Conservation (phyloP, 805 yeast species). For the Candida easanensis region DNA sequence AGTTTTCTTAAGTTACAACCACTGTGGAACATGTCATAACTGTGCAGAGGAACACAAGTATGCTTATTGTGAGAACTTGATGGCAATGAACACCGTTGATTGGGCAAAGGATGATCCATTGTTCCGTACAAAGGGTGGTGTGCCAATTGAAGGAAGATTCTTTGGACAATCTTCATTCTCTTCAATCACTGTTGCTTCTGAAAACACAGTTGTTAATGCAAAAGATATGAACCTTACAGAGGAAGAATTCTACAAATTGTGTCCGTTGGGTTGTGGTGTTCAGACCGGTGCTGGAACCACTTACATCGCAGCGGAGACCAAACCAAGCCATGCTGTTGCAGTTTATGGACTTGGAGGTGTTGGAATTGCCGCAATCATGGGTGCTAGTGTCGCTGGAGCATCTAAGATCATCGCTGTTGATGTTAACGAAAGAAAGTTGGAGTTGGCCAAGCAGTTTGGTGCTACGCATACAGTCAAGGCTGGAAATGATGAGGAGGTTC, state of each 20-base stretch:
- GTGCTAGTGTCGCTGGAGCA: constrained; percentile 78
- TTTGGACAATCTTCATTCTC: constrained; percentile 12
- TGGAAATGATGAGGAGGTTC: constrained; percentile 7
- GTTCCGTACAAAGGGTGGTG: background rate
- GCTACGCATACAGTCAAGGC: constrained; percentile 54
- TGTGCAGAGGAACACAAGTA: background rate
- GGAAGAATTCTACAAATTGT: constrained; percentile 1
- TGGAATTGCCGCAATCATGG: constrained; percentile 77
- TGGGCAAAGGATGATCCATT: background rate
- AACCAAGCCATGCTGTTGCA: constrained; percentile 8
- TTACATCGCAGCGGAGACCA: constrained; percentile 2
- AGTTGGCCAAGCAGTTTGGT: constrained; percentile 59
- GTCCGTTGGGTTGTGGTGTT: constrained; percentile 14
- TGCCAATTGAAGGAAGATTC: constrained; percentile 4
- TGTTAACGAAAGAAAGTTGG: constrained; percentile 58
- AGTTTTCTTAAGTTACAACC: constrained; percentile 4
- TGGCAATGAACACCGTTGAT: background rate
- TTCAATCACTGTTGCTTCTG: constrained; percentile 1
- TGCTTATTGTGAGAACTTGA: background rate
- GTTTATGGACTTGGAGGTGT: constrained; percentile 47
- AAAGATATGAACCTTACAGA: constrained; percentile 3
- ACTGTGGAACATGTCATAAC: constrained; percentile 3
- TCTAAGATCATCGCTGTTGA: constrained; percentile 63
- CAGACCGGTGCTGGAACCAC: constrained; percentile 15
- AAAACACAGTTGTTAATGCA: constrained; percentile 6